Evolutionary conservation across 495 filamentous ascomycete species (phyloP).

Genomic region (Aspergillus cristatus): DNA sequence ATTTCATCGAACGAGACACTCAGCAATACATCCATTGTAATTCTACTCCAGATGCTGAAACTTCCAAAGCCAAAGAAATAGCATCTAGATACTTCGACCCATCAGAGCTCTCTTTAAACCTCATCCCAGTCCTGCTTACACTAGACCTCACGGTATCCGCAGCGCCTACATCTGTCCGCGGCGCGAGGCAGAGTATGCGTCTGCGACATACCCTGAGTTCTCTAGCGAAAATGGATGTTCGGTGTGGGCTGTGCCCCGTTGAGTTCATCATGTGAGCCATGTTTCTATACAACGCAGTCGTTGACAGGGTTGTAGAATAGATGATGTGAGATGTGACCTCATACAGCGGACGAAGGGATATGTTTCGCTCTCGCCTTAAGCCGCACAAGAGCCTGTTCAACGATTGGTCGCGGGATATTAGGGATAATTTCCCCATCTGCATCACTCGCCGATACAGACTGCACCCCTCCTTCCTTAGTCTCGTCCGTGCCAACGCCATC

Average conservation of each 20-base stretch:
- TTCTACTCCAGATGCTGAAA: too few relatives aligned
- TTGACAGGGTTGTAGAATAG: too few relatives aligned
- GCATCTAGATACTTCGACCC: slow-evolving; percentile 13
- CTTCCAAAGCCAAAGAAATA: too few relatives aligned
- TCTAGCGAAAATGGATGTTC: too few relatives aligned
- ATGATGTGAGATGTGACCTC: too few relatives aligned
- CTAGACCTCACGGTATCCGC: slow-evolving; percentile 1
- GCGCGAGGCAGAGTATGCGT: slow-evolving; percentile 25
- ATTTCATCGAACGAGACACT: too few relatives aligned
- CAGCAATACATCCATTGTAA: too few relatives aligned
- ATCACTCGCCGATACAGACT: slow-evolving; percentile 2
- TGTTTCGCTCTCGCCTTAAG: slow-evolving; percentile 21
- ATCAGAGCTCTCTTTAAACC: slow-evolving; percentile 45
- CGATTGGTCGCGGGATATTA: slow-evolving; percentile 42
- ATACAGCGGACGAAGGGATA: slow-evolving; percentile 1
- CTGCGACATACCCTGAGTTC: slow-evolving; percentile 2
- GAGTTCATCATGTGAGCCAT: slow-evolving; percentile 25
- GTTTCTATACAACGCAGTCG: too few relatives aligned
- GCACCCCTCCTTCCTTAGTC: not conserved
- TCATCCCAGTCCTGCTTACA: slow-evolving; percentile 15
- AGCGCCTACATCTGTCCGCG: slow-evolving; percentile 24
- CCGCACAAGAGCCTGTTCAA: slow-evolving; percentile 43
- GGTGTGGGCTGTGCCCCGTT: too few relatives aligned
- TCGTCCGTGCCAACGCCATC: slow-evolving; percentile 2
- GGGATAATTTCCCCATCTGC: slow-evolving; percentile 37